Evolutionary conservation across 2,329 filamentous ascomycete genomes (phyloP), one percentile per base, ranked within the genome.

Genomic region (Coniochaeta sp.): DNA sequence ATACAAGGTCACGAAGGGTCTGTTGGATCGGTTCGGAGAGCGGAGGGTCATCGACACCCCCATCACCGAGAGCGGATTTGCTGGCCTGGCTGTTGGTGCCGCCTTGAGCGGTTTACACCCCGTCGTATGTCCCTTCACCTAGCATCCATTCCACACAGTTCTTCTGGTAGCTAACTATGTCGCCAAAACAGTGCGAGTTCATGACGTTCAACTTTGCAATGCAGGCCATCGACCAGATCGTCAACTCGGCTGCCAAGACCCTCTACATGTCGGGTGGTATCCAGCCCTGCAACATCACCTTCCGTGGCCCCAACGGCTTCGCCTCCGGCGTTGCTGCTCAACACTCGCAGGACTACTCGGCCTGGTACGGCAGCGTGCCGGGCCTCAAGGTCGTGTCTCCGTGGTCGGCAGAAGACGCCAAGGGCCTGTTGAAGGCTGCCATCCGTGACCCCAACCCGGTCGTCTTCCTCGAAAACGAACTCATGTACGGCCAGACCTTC

Each of bases 171-270:
- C 19, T 58, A 44, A 44, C 28, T 16, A 52, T 22, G 31, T 40
- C 16, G 6, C 17, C 38, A n/a, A n/a, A n/a, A 22, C 67, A 95
- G 91, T 95, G 90, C 85, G 95, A 99, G 82, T 99, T 99, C 85
- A 99, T 99, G 95, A 99, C 95, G 72, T 98, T 96, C 87, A 99
- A 99, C 86, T 98, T 98, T 75, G 93, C 95, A 77, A 99, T 99
- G 95, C 95, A 99, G 82, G 91, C 95, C 74, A 99, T 99, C 77
- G 95, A 99, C 77, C 95, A 99, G 77, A 91, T 99, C 74, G 93
- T 99, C 86, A 99, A 99, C 87, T 98, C 93, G 57, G 95, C 84
- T 69, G 95, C 92, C 73, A 99, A 99, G 85, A 99, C 95, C 61
- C 93, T 99, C 73, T 99, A 99, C 84, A 99, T 99, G 95, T 98